These are phyloP conservation scores for Lichenothelia convexa DNA, from an alignment of 495 filamentous ascomycete species.

Conservation along the genomic window DNA sequence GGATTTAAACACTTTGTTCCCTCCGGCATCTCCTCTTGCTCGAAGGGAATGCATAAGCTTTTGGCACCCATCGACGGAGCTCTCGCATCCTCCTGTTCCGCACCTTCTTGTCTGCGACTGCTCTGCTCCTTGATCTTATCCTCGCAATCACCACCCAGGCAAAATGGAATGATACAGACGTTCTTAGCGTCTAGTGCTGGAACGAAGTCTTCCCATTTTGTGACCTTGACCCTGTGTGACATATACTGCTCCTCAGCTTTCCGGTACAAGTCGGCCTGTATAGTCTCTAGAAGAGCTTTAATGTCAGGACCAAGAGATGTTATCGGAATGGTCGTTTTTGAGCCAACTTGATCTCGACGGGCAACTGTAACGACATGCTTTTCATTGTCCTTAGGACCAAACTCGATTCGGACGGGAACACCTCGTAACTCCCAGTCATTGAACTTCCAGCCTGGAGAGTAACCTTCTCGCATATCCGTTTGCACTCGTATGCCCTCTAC, in stretches of 20 bases:
- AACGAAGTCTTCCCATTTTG: conserved; percentile 74
- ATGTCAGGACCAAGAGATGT: conserved; percentile 34
- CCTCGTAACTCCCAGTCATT: conserved; percentile 95
- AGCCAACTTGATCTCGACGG: conserved; percentile 63
- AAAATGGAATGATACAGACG: conserved; percentile 73
- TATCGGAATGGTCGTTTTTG: conserved; percentile 60
- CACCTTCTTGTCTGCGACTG: conserved; percentile 43
- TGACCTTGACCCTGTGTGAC: conserved; percentile 60
- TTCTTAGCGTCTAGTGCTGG: conserved; percentile 84
- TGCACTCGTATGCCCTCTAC: conserved; percentile 30
- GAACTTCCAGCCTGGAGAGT: conserved; percentile 93
- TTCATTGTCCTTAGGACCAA: conserved; percentile 80
- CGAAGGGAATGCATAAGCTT: conserved; percentile 90
- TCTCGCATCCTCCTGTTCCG: conserved; percentile 48
- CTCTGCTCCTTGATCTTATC: conserved; percentile 85
- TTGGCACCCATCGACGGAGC: conserved; percentile 95
- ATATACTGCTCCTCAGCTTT: conserved; percentile 62
- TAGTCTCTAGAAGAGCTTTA: conserved; percentile 65
- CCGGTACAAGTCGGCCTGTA: conserved; percentile 70
- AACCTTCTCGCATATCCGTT: conserved; percentile 63
- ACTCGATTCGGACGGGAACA: conserved; percentile 81
- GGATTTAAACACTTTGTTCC: conserved; percentile 86
- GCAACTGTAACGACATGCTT: conserved; percentile 65
- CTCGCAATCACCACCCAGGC: conserved; percentile 66
- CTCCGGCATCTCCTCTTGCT: conserved; percentile 64